Conservation (phyloP, 805 yeast species). For the Candida sonorensis region DNA sequence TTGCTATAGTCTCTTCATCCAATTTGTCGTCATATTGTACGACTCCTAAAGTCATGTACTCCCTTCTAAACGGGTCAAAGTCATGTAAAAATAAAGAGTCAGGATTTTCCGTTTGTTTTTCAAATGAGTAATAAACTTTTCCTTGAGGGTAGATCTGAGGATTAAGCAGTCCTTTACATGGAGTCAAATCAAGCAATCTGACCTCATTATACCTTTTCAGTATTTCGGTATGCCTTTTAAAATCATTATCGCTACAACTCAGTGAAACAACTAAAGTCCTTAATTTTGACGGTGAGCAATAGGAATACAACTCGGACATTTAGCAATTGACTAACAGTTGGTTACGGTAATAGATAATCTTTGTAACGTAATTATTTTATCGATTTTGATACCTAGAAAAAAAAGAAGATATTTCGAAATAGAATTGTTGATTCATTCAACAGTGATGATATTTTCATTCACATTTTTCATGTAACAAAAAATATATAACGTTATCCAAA, state of each 20-base stretch:
- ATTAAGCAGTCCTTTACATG: slow-evolving; percentile 59
- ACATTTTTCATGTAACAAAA: too few species aligned
- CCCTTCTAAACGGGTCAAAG: slow-evolving; percentile 83
- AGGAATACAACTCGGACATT: too few species aligned
- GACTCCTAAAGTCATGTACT: slow-evolving; percentile 51
- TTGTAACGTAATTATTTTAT: too few species aligned
- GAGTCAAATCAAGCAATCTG: slow-evolving; percentile 68
- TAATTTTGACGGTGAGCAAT: slow-evolving; percentile 60
- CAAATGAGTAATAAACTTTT: slow-evolving; percentile 52
- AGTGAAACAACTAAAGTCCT: slow-evolving; percentile 64
- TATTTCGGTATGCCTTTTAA: slow-evolving; percentile 33
- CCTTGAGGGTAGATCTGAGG: slow-evolving; percentile 87
- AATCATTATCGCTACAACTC: slow-evolving; percentile 40
- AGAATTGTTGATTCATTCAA: too few species aligned
- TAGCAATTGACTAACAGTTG: too few species aligned
- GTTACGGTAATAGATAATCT: too few species aligned
- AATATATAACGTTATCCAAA: too few species aligned
- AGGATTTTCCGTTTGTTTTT: slow-evolving; percentile 39
- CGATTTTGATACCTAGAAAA: too few species aligned
- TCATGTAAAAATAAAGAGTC: slow-evolving; percentile 64
- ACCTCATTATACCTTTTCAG: slow-evolving; percentile 53
- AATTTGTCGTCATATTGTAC: slow-evolving; percentile 26
- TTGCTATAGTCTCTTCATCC: slow-evolving; percentile 18
- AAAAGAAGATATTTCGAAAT: too few species aligned
- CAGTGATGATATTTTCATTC: too few species aligned